Percentiles rank a stretch among this genome's conserved stretches.
phyloP scores from a whole-genome alignment of 2,329 filamentous ascomycete species.

The Hypocrella siamensis region DNA sequence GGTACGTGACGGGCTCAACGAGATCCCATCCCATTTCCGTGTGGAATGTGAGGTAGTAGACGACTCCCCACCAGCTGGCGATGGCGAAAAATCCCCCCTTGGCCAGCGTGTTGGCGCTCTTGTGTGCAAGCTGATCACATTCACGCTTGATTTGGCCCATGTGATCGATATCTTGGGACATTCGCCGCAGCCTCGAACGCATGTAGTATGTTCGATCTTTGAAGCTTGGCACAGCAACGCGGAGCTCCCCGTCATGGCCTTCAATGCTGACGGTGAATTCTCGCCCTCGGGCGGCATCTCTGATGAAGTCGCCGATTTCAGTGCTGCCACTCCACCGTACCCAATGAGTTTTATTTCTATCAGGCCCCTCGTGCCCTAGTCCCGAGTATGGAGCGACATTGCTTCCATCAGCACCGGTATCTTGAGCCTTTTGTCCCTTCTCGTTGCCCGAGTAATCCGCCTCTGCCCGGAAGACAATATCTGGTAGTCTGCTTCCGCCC shows the following conservation, averaged over 20 bases:
- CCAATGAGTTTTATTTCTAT: slow-evolving; percentile 35
- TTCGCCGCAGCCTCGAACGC: slow-evolving; percentile 58
- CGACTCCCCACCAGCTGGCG: slow-evolving; percentile 63
- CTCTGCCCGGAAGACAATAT: slow-evolving; percentile 66
- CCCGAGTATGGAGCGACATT: slow-evolving; percentile 58
- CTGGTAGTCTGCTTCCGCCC: slow-evolving; percentile 53
- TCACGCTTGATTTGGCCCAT: slow-evolving; percentile 64
- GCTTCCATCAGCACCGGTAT: slow-evolving; percentile 11
- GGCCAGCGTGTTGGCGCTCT: slow-evolving; percentile 62
- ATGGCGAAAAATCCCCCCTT: slow-evolving; percentile 64
- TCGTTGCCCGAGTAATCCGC: slow-evolving; percentile 42
- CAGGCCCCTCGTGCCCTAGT: slow-evolving; percentile 43
- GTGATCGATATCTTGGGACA: slow-evolving; percentile 49
- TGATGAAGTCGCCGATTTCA: slow-evolving; percentile 87
- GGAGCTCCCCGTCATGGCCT: slow-evolving; percentile 47
- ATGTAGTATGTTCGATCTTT: slow-evolving; percentile 83
- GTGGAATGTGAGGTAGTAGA: slow-evolving; percentile 56
- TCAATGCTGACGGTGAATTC: slow-evolving; percentile 79
- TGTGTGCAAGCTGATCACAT: slow-evolving; percentile 65
- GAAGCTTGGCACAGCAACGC: slow-evolving; percentile 74
- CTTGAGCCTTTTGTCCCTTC: background rate
- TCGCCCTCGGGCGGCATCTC: slow-evolving; percentile 69
- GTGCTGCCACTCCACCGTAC: slow-evolving; percentile 81
- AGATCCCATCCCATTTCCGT: slow-evolving; percentile 80
- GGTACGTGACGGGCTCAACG: slow-evolving; percentile 81